Evolutionary conservation across 2,329 filamentous ascomycete species (phyloP).

Genomic region (Metarhizium rileyi): DNA sequence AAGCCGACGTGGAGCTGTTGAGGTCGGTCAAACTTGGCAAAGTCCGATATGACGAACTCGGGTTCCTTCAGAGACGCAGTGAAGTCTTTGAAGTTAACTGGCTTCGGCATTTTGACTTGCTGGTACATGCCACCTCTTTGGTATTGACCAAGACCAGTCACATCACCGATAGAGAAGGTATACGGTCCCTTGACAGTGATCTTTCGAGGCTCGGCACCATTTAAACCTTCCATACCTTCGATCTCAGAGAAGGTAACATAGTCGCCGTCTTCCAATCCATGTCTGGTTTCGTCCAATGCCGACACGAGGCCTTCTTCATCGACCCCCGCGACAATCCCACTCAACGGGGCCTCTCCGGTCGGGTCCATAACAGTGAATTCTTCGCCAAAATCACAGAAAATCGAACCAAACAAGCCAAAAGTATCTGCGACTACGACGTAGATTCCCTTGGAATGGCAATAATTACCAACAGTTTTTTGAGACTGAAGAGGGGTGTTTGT

Average conservation of each 20-base stretch:
- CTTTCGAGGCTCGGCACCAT: constrained; percentile 75
- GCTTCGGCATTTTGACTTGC: constrained; percentile 98
- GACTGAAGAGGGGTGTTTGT: constrained; percentile 73
- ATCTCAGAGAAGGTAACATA: constrained; percentile 92
- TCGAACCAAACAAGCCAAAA: constrained; percentile 85
- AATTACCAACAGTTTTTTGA: constrained; percentile 79
- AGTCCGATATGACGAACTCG: constrained; percentile 86
- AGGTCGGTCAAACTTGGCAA: constrained; percentile 94
- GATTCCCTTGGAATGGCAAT: constrained; percentile 89
- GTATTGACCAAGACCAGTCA: constrained; percentile 79
- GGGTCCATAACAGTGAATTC: constrained; percentile 86
- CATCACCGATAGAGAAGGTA: constrained; percentile 93
- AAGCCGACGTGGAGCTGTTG: constrained; percentile 86
- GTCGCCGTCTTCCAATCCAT: constrained; percentile 93
- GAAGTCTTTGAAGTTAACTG: constrained; percentile 78
- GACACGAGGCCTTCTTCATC: constrained; percentile 86
- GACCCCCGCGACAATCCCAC: constrained; percentile 83
- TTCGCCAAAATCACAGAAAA: constrained; percentile 96
- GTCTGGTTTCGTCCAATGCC: constrained; percentile 85
- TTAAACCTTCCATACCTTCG: constrained; percentile 83
- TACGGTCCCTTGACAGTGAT: constrained; percentile 92
- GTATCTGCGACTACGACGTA: constrained; percentile 82
- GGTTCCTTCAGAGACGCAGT: constrained; percentile 72
- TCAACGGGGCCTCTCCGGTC: constrained; percentile 79
- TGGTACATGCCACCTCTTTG: constrained; percentile 80